Conservation (phyloP, 805 yeast genomes). For the Blastobotrys peoriensis region DNA sequence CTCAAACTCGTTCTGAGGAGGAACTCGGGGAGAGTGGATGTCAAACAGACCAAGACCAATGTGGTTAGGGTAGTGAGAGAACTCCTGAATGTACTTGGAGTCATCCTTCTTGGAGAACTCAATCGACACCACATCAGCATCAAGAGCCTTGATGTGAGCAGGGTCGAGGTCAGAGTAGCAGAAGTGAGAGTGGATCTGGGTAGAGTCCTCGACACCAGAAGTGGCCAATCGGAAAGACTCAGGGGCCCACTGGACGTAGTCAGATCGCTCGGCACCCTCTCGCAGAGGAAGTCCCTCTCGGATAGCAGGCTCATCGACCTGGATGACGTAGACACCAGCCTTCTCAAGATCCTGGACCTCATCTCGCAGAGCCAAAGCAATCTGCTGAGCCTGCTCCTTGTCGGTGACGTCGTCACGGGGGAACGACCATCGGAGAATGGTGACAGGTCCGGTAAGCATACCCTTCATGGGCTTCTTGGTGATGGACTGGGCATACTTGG, state of each 20-base stretch:
- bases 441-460: conserved; percentile 99
- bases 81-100: conserved; percentile 96
- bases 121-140: conserved; percentile 98
- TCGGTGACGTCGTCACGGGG: conserved; percentile 97
- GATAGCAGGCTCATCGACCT: conserved; percentile 99
- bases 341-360: conserved; percentile 97
- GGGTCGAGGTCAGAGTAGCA: conserved; percentile 99
- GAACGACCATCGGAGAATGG: conserved; percentile 99
- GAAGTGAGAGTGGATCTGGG: conserved; percentile 99
- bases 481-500: conserved; percentile 96
- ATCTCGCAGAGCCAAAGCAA: conserved; percentile 95
- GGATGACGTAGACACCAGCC: conserved; percentile 96
- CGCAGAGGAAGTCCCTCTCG: conserved; percentile 99
- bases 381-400: conserved; percentile 91
- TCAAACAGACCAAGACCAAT: conserved; percentile 99
- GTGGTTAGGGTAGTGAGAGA: conserved; percentile 98
- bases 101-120: conserved; percentile 99
- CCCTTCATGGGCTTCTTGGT: conserved; percentile 97
- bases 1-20: conserved; percentile 94
- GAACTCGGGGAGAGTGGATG: conserved; percentile 99
- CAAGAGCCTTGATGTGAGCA: conserved; percentile 98
- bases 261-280: conserved; percentile 94
- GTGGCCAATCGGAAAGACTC: conserved; percentile 99
- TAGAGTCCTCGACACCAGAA: conserved; percentile 89
- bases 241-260: conserved; percentile 98